phyloP scores from a whole-genome alignment of 148 eudicot species.

The Amaranthus palmeri region DNA sequence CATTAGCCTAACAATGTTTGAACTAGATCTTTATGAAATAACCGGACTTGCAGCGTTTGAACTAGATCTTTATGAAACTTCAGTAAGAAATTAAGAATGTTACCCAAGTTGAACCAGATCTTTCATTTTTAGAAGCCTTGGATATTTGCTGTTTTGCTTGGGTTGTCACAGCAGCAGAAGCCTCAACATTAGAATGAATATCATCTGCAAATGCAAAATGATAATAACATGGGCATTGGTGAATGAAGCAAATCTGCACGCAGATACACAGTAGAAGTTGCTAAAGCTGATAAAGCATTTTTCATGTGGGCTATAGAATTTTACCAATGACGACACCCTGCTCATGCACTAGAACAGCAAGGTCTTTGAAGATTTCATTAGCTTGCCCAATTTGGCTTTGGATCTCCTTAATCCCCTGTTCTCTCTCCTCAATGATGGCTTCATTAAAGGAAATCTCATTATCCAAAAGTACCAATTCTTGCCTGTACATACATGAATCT shows the following conservation, averaged over 20 bases:
- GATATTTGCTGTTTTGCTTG: slow-evolving; percentile 56
- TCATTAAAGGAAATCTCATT: slow-evolving; percentile 70
- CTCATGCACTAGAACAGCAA: slow-evolving; percentile 69
- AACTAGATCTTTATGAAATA: background rate
- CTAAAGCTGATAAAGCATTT: background rate
- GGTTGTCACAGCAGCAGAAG: slow-evolving; percentile 52
- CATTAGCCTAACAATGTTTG: background rate
- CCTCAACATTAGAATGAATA: slow-evolving; percentile 49
- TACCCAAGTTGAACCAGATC: slow-evolving; percentile 57
- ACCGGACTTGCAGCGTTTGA: background rate
- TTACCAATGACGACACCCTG: slow-evolving; percentile 66
- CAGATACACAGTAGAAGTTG: slow-evolving; percentile 4
- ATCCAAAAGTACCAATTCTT: slow-evolving; percentile 55
- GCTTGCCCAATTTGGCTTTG: slow-evolving; percentile 69
- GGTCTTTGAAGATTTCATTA: slow-evolving; percentile 72
- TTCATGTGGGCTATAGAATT: slow-evolving; percentile 8
- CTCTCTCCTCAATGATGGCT: slow-evolving; percentile 66
- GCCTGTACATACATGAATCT: slow-evolving; percentile 38
- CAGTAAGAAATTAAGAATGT: slow-evolving; percentile 14
- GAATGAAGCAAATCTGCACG: slow-evolving; percentile 6
- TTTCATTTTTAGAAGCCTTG: slow-evolving; percentile 60
- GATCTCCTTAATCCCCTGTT: slow-evolving; percentile 63
- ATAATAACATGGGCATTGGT: background rate
- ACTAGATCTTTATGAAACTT: slow-evolving; percentile 1
- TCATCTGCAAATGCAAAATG: slow-evolving; percentile 39